These are phyloP conservation scores for Neofusicoccum umdonicola DNA, from an alignment of 2,329 filamentous ascomycete species.

Conservation along the genomic window DNA sequence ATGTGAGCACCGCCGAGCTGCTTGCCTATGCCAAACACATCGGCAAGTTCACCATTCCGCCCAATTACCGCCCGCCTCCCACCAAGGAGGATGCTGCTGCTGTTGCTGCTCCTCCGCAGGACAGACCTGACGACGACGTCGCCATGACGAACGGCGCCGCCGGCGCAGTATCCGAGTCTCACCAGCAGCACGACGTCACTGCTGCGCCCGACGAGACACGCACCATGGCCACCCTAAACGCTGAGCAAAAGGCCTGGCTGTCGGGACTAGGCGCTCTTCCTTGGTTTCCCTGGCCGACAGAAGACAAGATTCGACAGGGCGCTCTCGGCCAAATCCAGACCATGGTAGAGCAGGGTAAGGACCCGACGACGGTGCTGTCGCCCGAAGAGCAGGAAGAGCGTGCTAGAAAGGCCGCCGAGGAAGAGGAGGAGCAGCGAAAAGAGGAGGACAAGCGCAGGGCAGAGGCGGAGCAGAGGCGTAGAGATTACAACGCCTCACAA, in stretches of 20 bases:
- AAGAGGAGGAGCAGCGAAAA: constrained; percentile 31
- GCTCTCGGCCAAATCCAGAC: constrained; percentile 62
- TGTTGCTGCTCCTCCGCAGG: neutral
- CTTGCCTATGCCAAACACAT: constrained; percentile 77
- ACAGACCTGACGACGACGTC: constrained; percentile 21
- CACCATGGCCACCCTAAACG: constrained; percentile 27
- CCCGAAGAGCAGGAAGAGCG: constrained; percentile 37
- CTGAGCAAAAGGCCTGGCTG: constrained; percentile 38
- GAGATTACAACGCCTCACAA: constrained; percentile 1
- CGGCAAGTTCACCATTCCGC: constrained; percentile 74
- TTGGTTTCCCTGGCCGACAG: constrained; percentile 75
- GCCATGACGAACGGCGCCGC: constrained; percentile 29
- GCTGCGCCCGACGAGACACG: constrained; percentile 24
- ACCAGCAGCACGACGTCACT: constrained; percentile 24
- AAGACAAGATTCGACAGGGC: constrained; percentile 67
- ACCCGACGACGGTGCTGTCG: constrained; percentile 51
- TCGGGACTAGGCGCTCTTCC: constrained; percentile 54
- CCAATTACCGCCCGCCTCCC: constrained; percentile 44
- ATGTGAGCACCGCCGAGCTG: constrained; percentile 68
- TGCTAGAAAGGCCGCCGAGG: constrained; percentile 17
- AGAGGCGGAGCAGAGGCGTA: constrained; percentile 30
- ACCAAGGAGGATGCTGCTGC: constrained; percentile 24
- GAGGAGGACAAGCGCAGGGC: constrained; percentile 41
- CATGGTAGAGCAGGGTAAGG: constrained; percentile 60
- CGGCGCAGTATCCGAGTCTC: constrained; percentile 23